Base-by-base conservation (phyloP, 805 yeast species). In the Candida sanyiensis region DNA sequence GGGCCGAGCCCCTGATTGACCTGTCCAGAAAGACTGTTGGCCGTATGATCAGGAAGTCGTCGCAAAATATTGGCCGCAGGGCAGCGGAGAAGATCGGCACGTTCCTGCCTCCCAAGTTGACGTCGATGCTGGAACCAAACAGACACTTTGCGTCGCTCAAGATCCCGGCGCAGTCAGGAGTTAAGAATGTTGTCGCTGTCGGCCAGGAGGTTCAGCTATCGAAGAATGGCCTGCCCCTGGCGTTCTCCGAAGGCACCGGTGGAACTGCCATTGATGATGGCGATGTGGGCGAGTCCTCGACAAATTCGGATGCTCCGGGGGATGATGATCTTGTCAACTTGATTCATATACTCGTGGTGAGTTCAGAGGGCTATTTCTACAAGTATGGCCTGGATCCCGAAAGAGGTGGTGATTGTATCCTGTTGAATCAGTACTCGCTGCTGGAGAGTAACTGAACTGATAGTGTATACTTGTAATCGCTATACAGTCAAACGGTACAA, bases 71-170 rank as follows among this genome's bases (percentile, higher is more conserved):
- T 40, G 89, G 90, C 0, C 64, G 89, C 35, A 77, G 75, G 46
- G 93, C 93, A 1, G 96, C 95, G 0, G 94, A 82, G 51, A 82
- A 79, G 37, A 80, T 88, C 73, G 96, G 95, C 0, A 85, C 85
- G n/a, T 82, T 81, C 45, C 67, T 89, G 17, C 96, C 96, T 2
- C 69, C 79, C 10, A 77, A 83, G 38, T 78, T 89, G 28, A 76
- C 86, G 9, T 84, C 95, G 2, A 80, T 89, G 42, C 64, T 89
- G 50, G 96, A 89, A 54, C 94, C 96, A 11, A 76, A 84, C 17
- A 72, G 98, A 46, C 96, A 89, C 55, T 93, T 86, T 69, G 97
- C 97, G 0, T 84, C 79, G 37, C 69, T 90, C 48, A 88, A 85
- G 57, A 70, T 90, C 16, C 85, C 84, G 0, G 64, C 70, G 0